Evolutionary conservation across 2,329 filamentous ascomycete genomes (phyloP), one percentile per base, ranked within the genome.

Genomic region (Phaeosphaeria sp.): DNA sequence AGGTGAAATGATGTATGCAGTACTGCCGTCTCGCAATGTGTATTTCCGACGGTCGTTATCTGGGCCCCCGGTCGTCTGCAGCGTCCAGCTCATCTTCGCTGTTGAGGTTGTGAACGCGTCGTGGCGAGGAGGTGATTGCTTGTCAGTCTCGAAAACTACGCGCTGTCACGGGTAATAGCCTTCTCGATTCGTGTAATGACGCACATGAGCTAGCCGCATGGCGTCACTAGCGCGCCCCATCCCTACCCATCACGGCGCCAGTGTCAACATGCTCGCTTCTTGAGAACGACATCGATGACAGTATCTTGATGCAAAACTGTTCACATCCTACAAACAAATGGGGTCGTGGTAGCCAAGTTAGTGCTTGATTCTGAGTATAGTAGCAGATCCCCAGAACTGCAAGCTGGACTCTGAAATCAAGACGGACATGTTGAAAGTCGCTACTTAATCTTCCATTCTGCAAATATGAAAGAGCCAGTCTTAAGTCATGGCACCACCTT

Each of bases 21-120:
- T 55, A 2, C 52, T 54, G 11, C 55, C 56, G 20, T 59, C 48
- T 17, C 49, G 48, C 3, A 66, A 46, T 20, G 13, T 21, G 6
- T 55, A 52, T 15, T 48, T 39, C 4, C 24, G 48, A 6, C 53
- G 46, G 6, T 53, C 50, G n/a, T 45, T 9, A 25, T n/a, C 25
- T 25, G 27, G n/a, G 39, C 11, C 43, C 11, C 24, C 47, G 25
- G 43, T 25, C 13, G 42, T 46, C 15, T 53, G 49, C 18, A 66
- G 43, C 33, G 64, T 59, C 64, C 64, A 67, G 33, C 44, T 42
- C 68, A 68, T 68, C 7, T 50, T 62, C 9, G 55, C 30, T 33
- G 21, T 20, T 18, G 6, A 22, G 36, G 8, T 53, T 43, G 40
- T 60, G 21, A 57, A 64, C 63, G 66, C 64, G 65, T 61, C 53